Base-by-base conservation (phyloP, 495 filamentous ascomycete genomes). In the Terfezia claveryi region DNA sequence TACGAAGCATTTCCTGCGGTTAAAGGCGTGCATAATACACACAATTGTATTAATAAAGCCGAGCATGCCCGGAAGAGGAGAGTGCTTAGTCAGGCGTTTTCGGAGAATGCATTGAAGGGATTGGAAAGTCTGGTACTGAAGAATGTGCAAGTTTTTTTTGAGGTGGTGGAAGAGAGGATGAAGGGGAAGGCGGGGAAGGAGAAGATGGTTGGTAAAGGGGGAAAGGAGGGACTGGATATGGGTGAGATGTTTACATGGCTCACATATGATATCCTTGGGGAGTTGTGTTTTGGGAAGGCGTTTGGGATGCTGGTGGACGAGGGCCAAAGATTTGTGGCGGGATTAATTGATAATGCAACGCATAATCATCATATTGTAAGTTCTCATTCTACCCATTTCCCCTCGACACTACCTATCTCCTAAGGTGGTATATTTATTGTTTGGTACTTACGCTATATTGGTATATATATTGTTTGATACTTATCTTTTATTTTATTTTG, bases 21-120 rank as follows among this genome's bases (percentile, higher is more conserved):
- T 54, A 71, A 72, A 54, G 74, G 73, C n/a, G 73, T 76, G 9
- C 71, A 73, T 54, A 78, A 76, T 57, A 76, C 73, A 11, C 74
- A 76, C 57, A 78, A 75, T 59, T 68, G 61, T 1, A 76, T 78
- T 54, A 70, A 74, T 51, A 77, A 77, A 63, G 55, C 63, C 9
- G 67, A 72, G 51, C 75, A 78, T 52, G 73, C 70, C 0, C 69
- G 72, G 17, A 77, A 77, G 58, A 60, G 75, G n/a, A 62, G 73
- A 3, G 74, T 77, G 4, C 62, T 77, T 14, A 73, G 70, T 41
- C 76, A 75, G 52, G 75, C 74, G 0, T 78, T 78, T 58, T 74
- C 73, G 0, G 73, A 75, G 7, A 59, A 67, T 41, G 73, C 74
- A 0, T 57, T 78, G 36, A 73, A 71, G 61, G 69, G 65, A 4